phyloP scores from a whole-genome alignment of 345 rosid species.

The Lepidium didymum region DNA sequence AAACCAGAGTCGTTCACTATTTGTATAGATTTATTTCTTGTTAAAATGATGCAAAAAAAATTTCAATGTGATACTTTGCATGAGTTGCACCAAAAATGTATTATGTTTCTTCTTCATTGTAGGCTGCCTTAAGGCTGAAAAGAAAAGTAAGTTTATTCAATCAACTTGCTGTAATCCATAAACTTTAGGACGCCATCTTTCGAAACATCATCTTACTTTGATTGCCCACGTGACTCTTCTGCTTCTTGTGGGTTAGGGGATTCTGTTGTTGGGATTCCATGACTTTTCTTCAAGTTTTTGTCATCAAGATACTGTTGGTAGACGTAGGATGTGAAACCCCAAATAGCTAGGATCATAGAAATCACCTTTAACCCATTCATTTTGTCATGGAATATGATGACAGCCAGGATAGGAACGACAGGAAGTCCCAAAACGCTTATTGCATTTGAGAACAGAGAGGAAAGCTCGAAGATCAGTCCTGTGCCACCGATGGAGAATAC shows the following conservation, averaged over 20 bases:
- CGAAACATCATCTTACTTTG: neutral
- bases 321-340: conserved; percentile 52
- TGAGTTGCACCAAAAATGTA: neutral
- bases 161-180: neutral
- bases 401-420: conserved; percentile 51
- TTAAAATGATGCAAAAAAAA: conserved; percentile 8
- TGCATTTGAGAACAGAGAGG: conserved; percentile 55
- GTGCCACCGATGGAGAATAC: conserved; percentile 37
- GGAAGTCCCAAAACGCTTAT: conserved; percentile 54
- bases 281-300: neutral
- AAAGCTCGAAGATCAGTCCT: conserved; percentile 52
- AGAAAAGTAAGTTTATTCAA: neutral
- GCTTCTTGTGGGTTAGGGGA: neutral
- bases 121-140: neutral
- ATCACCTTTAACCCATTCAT: conserved; percentile 59
- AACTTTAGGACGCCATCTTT: neutral
- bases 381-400: conserved; percentile 51
- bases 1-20: neutral
- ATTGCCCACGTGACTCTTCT: neutral
- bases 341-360: conserved; percentile 51
- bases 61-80: neutral
- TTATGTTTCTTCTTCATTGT: neutral
- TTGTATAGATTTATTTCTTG: neutral
- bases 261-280: conserved; percentile 3
- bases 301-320: conserved; percentile 35